These are phyloP conservation scores for Striga hermonthica DNA, from an alignment of 305 asterid species.

Conservation along the genomic window DNA sequence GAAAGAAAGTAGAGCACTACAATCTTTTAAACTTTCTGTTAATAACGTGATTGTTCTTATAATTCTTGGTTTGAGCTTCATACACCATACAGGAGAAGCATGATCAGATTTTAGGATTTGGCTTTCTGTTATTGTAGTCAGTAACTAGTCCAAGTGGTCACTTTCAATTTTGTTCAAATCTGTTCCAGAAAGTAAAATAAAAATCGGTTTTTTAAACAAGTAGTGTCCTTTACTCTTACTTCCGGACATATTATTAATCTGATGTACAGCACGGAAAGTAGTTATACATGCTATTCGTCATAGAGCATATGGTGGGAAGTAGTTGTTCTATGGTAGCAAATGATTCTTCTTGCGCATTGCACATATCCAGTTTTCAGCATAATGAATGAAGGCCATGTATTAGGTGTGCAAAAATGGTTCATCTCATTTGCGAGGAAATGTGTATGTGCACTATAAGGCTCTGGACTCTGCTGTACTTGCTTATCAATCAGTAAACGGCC, in stretches of 20 bases:
- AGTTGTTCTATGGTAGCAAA: slow-evolving; percentile 21
- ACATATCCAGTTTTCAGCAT: slow-evolving; percentile 27
- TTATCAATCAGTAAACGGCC: slow-evolving; percentile 71
- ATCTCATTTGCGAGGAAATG: slow-evolving; percentile 89
- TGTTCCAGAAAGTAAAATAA: slow-evolving; percentile 25
- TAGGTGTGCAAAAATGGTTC: slow-evolving; percentile 96
- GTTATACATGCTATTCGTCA: slow-evolving; percentile 25
- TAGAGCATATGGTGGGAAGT: slow-evolving; percentile 13
- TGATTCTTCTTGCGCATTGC: slow-evolving; percentile 24
- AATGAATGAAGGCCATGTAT: slow-evolving; percentile 25
- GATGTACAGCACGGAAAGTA: slow-evolving; percentile 13
- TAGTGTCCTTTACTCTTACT: slow-evolving; percentile 16
- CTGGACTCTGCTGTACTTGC: slow-evolving; percentile 83
- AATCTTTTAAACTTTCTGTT: neutral
- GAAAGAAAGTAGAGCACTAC: slow-evolving; percentile 17
- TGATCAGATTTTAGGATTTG: neutral
- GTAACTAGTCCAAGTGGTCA: slow-evolving; percentile 7
- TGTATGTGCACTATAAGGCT: slow-evolving; percentile 76
- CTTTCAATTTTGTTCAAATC: slow-evolving; percentile 6
- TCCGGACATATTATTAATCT: slow-evolving; percentile 16
- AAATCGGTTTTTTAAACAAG: slow-evolving; percentile 10
- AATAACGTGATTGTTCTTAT: slow-evolving; percentile 6
- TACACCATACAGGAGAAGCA: slow-evolving; percentile 20
- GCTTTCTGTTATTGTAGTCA: slow-evolving; percentile 12
- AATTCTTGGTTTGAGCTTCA: slow-evolving; percentile 19